Base-by-base conservation (phyloP, 495 filamentous ascomycete species). In the Penicillium nucicola region DNA sequence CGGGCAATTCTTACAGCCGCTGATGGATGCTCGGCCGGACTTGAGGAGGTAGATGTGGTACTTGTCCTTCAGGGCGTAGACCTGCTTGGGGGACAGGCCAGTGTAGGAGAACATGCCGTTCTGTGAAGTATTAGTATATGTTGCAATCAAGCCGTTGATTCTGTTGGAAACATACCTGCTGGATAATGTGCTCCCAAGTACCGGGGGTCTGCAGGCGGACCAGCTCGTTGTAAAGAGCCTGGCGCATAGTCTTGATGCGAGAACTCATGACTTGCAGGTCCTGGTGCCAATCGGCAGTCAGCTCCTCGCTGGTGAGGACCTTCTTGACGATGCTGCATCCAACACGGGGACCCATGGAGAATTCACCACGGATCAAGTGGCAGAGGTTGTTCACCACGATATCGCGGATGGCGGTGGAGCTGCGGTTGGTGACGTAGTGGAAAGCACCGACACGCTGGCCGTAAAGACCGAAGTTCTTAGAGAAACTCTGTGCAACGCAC, bases 391-490 rank as follows among this genome's bases (percentile, higher is more conserved):
- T 65, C 43, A 72, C 63, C 33, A 74, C 65, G 32, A 67, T 44
- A 25, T 73, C 70, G 30, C 66, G 70, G 30, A 72, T 54, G 13
- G 64, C 41, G 31, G 66, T 57, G 5, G 62, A 53, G 17, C 45
- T 62, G 13, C 65, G 58, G 47, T 58, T 63, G 39, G 68, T 62
- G 22, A 75, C 70, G 48, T 77, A 68, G 62, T 79, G 77, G 61
- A 76, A 74, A 13, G 70, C 71, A 48, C 77, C 76, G 34, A 74
- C 66, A 19, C 76, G 73, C 66, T 80, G 70, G 36, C 76, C 76
- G 55, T 81, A 81, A 28, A 81, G 68, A 35, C 78, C 78, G 48
- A 81, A 75, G 63, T 77, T 81, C 66, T 81, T 81, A 15, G 78
- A 75, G 64, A 80, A 79, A 28, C 72, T 77, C 58, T 79, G 71